Evolutionary conservation across 148 eudicot genomes (phyloP).

Genomic region (Rhododendron ovatum): DNA sequence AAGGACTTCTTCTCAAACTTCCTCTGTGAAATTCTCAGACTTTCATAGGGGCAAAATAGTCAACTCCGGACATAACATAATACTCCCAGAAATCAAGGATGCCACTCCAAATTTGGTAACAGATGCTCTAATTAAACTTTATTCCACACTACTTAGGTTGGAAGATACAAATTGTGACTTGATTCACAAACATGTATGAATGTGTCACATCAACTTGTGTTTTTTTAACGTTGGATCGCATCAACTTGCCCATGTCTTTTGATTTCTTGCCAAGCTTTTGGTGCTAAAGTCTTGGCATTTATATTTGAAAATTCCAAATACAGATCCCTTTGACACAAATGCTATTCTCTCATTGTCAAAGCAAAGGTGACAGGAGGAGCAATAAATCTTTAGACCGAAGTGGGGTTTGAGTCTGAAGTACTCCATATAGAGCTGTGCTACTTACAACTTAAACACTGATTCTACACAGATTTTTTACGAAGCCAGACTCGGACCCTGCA

Average conservation of each 20-base stretch:
- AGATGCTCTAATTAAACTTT: background rate
- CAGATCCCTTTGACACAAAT: background rate
- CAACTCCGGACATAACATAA: no score
- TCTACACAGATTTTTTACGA: no score
- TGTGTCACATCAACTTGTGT: background rate
- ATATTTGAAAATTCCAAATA: background rate
- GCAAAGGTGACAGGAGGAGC: background rate
- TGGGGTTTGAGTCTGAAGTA: background rate
- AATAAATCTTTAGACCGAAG: background rate
- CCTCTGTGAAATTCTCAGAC: background rate
- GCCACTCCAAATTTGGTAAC: background rate
- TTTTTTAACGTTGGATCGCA: background rate
- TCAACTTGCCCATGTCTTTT: background rate
- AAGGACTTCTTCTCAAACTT: no score
- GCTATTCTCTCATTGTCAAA: background rate
- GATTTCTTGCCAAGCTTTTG: background rate
- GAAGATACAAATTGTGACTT: background rate
- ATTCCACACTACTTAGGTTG: background rate
- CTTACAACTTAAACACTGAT: background rate
- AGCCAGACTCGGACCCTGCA: accelerated
- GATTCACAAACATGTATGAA: background rate
- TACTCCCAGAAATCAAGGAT: background rate
- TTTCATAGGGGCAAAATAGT: background rate
- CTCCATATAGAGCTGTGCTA: background rate
- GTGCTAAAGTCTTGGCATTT: background rate